Evolutionary conservation across 2,329 filamentous ascomycete species (phyloP), one percentile per base, ranked within the genome.

Genomic region (Microdochium trichocladiopsis): DNA sequence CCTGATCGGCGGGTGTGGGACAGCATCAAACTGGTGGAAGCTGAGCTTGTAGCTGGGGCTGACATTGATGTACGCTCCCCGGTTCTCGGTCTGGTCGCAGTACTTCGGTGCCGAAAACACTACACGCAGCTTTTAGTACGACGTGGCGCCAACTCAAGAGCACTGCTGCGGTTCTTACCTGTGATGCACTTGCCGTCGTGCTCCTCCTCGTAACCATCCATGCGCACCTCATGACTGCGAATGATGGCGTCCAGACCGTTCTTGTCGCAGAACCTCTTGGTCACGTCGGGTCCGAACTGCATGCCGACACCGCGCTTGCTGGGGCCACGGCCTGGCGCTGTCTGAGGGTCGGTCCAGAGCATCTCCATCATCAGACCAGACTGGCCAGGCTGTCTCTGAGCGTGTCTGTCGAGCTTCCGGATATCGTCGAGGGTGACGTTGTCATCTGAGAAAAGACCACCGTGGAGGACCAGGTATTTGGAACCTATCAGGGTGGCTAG

Each of bases 351-450:
- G 1, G 94, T 97, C 94, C 94, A 99, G 48, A 99, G 81, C 94
- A 99, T 99, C 72, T 99, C 94, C 94, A 99, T 99, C 94, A 99
- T 99, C 62, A 99, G 74, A 14, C 94, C 94, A 49, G 88, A 75
- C 69, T 99, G 94, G 28, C 94, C 94, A 2, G 94, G 93, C 64
- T 97, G 93, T 56, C 90, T 82, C 72, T 97, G 94, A 67, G 82
- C 84, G 72, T 96, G 92, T 58, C 93, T 80, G 71, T 97, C 86
- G 53, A 97, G 77, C 72, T 95, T 95, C 59, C 94, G 84, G 60
- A 99, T 95, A 66, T 99, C 93, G 60, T 97, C 90, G 50, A 99
- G 75, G 1, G 89, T 92, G 57, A 93, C 80, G 60, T 89, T 94
- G 71, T 99, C 94, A 65, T 97, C 88, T 1, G 93, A 97, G 79